Percentiles rank a stretch among this genome's conserved stretches.
phyloP scores from a whole-genome alignment of 805 yeast species.

The Clavispora carvajalis region DNA sequence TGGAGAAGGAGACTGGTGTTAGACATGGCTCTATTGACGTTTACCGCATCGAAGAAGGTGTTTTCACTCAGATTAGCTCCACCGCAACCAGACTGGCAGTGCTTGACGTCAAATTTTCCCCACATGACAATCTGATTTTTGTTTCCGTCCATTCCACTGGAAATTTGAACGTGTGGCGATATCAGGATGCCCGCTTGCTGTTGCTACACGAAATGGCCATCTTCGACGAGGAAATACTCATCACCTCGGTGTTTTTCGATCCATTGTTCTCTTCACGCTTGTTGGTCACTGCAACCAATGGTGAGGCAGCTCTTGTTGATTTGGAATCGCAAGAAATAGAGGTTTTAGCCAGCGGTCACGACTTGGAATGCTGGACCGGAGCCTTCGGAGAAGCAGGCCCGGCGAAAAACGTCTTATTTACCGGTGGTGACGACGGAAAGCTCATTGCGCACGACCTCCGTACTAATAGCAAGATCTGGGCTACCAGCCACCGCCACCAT shows the following conservation, averaged over 20 bases:
- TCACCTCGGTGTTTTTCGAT: slow-evolving; percentile 62
- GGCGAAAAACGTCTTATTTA: slow-evolving; percentile 54
- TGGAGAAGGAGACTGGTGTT: slow-evolving; percentile 48
- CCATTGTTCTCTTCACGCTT: slow-evolving; percentile 35
- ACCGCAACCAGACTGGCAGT: slow-evolving; percentile 54
- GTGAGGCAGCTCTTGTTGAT: slow-evolving; percentile 46
- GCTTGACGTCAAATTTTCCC: slow-evolving; percentile 68
- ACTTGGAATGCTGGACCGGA: slow-evolving; percentile 86
- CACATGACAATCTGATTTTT: slow-evolving; percentile 44
- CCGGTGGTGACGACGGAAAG: slow-evolving; percentile 88
- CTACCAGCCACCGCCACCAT: slow-evolving; percentile 52
- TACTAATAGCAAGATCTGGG: slow-evolving; percentile 35
- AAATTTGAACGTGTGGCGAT: slow-evolving; percentile 57
- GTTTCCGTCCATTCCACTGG: slow-evolving; percentile 82
- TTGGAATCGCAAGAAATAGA: slow-evolving; percentile 13
- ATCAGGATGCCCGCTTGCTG: slow-evolving; percentile 15
- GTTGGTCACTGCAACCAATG: slow-evolving; percentile 63
- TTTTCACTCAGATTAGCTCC: slow-evolving; percentile 8
- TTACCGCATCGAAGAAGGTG: slow-evolving; percentile 23
- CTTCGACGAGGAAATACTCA: slow-evolving; percentile 44
- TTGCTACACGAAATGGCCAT: slow-evolving; percentile 29
- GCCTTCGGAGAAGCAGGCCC: slow-evolving; percentile 57
- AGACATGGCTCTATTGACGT: slow-evolving; percentile 61
- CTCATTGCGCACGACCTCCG: slow-evolving; percentile 69
- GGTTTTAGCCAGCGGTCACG: slow-evolving; percentile 44